Base-by-base conservation (phyloP, 164 flowering plant genomes). In the Piper longum region DNA sequence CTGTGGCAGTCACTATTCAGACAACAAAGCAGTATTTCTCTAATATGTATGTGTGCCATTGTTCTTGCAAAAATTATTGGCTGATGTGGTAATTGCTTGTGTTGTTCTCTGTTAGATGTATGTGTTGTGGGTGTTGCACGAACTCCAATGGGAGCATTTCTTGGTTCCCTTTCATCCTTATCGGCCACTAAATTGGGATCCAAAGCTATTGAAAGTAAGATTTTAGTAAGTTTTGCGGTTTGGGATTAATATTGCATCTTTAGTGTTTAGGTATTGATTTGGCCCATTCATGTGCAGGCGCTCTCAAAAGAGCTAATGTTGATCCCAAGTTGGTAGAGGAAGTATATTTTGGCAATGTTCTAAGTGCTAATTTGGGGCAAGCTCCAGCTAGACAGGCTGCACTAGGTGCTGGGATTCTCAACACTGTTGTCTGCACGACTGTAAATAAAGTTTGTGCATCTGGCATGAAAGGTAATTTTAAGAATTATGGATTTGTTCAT, bases 341-440 rank as follows among this genome's bases (percentile, higher is more conserved):
- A 77, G 96, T 93, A 7, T 86, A 82, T 74, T 93, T 93, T 75
- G 98, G 98, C 41, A 93, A 93, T 77, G 98, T 93, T 67, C 78
- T 93, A 39, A 86, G 95, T 71, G 98, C 97, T 48, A 93, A 93
- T 81, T 74, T 93, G 63, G 98, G 98, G 41, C 98, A 93, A 71
- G 97, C 98, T 64, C 98, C 98, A 45, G 97, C 98, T 59, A 83
- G 96, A 64, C 98, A 93, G 75, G 98, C 97, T 70, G 97, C 98
- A 5, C 65, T 90, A 57, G 97, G 97, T 61, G 98, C 98, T 1
- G 96, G 98, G 16, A 74, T 93, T 62, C 95, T 96, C 51, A 75
- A 81, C 73, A 82, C 95, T 1, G 98, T 88, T 0, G 68, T 83
- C 56, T 93, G 97, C 78, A 93, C 96, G 52, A 86, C 96, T 16